phyloP scores from a whole-genome alignment of 2,329 filamentous ascomycete species.

The Epicoccum sorghinum region DNA sequence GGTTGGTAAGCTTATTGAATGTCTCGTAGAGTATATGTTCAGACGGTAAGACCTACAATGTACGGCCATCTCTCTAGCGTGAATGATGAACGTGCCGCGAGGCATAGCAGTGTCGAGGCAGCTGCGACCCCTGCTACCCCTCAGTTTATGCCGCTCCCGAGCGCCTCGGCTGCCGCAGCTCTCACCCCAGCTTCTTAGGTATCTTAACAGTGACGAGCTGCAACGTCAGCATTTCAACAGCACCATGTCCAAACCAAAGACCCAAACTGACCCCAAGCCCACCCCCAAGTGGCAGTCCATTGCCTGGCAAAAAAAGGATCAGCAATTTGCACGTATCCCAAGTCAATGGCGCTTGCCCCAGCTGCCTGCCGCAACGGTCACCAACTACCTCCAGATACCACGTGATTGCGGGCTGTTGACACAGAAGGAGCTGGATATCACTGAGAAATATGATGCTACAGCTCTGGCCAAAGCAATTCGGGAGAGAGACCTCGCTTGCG shows the following conservation, averaged over 20 bases:
- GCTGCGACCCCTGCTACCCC: conserved; percentile 14
- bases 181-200: conserved; percentile 1
- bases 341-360: conserved; percentile 50
- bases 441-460: conserved; percentile 59
- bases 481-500: conserved; percentile 41
- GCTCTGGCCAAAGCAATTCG: conserved; percentile 46
- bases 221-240: not conserved
- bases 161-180: conserved; percentile 6
- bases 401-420: conserved; percentile 60
- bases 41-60: not conserved
- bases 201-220: conserved; percentile 1
- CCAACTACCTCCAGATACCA: conserved; percentile 54
- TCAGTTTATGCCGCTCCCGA: conserved; percentile 17
- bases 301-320: conserved; percentile 51
- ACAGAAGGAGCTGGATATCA: conserved; percentile 60
- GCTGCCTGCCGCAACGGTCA: conserved; percentile 27
- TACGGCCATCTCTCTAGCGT: not conserved
- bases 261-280: conserved; percentile 10
- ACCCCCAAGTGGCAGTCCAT: conserved; percentile 48
- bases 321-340: conserved; percentile 52
- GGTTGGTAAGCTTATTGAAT: not conserved
- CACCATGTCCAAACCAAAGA: conserved; percentile 22
- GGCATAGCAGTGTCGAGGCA: not conserved
- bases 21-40: not conserved
- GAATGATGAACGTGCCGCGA: not conserved